A percentile compares a stretch with the other conserved stretches of the same genome.
phyloP scores from a whole-genome alignment of 495 filamentous ascomycete species.

The Copromyces sp. region DNA sequence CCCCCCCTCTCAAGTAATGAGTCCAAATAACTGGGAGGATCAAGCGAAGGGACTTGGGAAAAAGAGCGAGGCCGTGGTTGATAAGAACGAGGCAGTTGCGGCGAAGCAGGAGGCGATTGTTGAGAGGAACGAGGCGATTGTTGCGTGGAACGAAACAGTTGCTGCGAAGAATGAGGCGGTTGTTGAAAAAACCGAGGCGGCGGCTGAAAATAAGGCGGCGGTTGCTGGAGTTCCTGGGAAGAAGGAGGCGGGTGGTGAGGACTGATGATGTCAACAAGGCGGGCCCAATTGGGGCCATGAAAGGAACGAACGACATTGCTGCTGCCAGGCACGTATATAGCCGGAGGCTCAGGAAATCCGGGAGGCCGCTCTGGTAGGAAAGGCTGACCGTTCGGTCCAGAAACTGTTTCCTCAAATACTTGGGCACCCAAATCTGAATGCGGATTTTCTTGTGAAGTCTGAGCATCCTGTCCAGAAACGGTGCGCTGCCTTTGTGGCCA shows the following conservation, averaged over 20 bases:
- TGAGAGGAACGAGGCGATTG: neutral
- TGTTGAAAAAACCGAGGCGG: too few species aligned
- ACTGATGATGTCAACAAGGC: neutral
- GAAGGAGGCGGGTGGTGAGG: too few species aligned
- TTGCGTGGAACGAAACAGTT: neutral
- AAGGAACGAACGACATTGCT: neutral
- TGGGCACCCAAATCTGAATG: neutral
- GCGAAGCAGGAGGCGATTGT: neutral
- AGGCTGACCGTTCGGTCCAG: neutral
- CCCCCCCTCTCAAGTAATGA: neutral
- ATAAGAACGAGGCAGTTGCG: neutral
- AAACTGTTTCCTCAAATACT: neutral
- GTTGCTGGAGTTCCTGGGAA: too few species aligned
- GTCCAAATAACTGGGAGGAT: neutral
- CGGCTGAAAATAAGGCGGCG: too few species aligned
- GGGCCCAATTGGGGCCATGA: neutral
- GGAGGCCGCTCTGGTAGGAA: neutral
- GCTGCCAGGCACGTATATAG: neutral
- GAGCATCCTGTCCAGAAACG: neutral
- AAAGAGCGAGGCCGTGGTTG: neutral
- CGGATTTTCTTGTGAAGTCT: neutral
- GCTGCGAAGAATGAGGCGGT: neutral
- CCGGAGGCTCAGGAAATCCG: neutral
- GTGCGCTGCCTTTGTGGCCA: neutral
- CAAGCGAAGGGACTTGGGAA: neutral